Evolutionary conservation across 1,139 yeast genomes (phyloP).

Genomic region (Sugiyamaella novakii): DNA sequence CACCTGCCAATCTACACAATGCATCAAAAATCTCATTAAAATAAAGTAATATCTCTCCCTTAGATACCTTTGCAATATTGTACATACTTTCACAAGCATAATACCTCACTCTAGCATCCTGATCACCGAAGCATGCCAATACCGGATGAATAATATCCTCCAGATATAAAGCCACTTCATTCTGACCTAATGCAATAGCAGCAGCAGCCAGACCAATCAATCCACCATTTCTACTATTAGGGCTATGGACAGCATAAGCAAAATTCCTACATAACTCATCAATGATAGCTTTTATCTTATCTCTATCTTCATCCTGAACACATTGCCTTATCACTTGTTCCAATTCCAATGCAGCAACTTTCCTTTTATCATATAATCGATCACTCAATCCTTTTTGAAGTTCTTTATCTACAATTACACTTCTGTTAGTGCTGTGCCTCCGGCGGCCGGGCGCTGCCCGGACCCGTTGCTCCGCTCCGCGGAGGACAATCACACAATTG

Average conservation of each 20-base stretch:
- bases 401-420: too few relatives aligned
- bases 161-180: constrained; percentile 69
- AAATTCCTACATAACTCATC: constrained; percentile 68
- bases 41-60: constrained; percentile 88
- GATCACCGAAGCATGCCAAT: constrained; percentile 93
- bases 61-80: constrained; percentile 94
- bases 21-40: constrained; percentile 96
- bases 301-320: constrained; percentile 65
- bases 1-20: constrained; percentile 84
- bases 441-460: too few relatives aligned
- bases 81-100: constrained; percentile 96
- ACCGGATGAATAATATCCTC: constrained; percentile 92
- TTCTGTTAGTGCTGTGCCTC: too few relatives aligned
- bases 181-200: constrained; percentile 74
- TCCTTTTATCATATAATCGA: constrained; percentile 89
- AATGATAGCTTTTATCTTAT: constrained; percentile 67
- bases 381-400: constrained; percentile 84
- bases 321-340: constrained; percentile 79
- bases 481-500: too few relatives aligned
- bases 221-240: constrained; percentile 76
- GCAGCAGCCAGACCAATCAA: constrained; percentile 76
- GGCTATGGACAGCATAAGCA: constrained; percentile 76
- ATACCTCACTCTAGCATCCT: constrained; percentile 92
- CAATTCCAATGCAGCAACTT: constrained; percentile 88
- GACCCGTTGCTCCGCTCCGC: too few relatives aligned